Base-by-base conservation (phyloP, 768 basidiomycete genomes). In the Lactarius quietus region DNA sequence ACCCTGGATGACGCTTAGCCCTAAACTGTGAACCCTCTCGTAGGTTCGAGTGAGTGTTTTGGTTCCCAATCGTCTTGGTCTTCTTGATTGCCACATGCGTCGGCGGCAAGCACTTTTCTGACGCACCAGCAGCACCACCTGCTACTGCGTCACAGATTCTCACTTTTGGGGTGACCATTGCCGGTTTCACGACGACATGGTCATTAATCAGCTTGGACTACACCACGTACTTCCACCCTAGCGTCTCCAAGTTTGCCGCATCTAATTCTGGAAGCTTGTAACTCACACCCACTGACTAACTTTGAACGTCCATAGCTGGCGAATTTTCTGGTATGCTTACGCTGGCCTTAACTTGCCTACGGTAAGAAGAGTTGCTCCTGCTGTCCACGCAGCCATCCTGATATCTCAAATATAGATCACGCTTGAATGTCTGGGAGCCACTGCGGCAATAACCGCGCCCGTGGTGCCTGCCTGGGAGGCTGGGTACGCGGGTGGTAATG, bases 11-110 rank as follows among this genome's bases (percentile, higher is more conserved):
- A n/a, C 28, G 8, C 52, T n/a, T n/a, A n/a, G n/a, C n/a, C n/a
- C n/a, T n/a, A n/a, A n/a, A n/a, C n/a, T n/a, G 6, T 12, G 10
- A 6, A 15, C 23, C 58, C 36, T 59, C 57, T 14, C 23, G 59
- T 78, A 79, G 89, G 87, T 93, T 90, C 70, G 92, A 92, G 70
- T 82, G 85, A 14, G 65, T 89, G 2, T 78, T 87, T 2, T 93
- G 92, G 91, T 80, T 92, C 20, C 92, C 92, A 0, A 83, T 91
- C n/a, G 71, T 91, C n/a, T 76, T 93, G 59, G 83, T 86, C 10
- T 92, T 87, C 73, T 68, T 92, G 36, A 82, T 93, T 61, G 85
- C 84, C n/a, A n/a, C n/a, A n/a, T n/a, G n/a, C n/a, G n/a, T n/a
- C n/a, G n/a, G n/a, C n/a, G n/a, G n/a, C n/a, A n/a, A n/a, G n/a